Conservation (phyloP, 257 asterid genomes). For the Lavandula angustifolia region DNA sequence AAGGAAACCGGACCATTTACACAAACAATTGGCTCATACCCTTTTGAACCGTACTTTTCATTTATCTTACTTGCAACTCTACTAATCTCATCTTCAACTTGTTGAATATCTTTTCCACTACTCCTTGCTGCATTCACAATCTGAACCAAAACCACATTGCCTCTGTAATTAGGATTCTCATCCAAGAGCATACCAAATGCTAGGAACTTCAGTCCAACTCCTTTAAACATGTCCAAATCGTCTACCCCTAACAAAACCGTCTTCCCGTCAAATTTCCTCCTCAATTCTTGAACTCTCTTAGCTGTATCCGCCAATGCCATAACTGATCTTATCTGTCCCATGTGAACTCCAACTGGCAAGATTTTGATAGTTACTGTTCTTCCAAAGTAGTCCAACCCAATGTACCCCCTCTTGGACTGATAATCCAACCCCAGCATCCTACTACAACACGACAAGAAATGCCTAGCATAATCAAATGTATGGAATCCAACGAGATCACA, state of each 20-base stretch:
- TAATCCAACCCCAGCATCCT: conserved; percentile 92
- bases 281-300: conserved; percentile 46
- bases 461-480: conserved; percentile 96
- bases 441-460: conserved; percentile 87
- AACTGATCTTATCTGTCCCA: conserved; percentile 54
- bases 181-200: conserved; percentile 67
- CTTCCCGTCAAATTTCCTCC: conserved; percentile 46
- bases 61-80: conserved; percentile 56
- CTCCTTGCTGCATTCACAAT: conserved; percentile 78
- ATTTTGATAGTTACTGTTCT: conserved; percentile 80
- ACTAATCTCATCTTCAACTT: conserved; percentile 61
- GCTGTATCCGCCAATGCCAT: conserved; percentile 51
- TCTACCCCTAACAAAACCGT: conserved; percentile 74
- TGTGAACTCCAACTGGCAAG: conserved; percentile 77
- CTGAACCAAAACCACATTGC: conserved; percentile 72
- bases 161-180: conserved; percentile 49
- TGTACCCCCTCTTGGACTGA: conserved; percentile 84
- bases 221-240: conserved; percentile 90
- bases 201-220: conserved; percentile 68
- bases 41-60: conserved; percentile 43
- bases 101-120: conserved; percentile 67
- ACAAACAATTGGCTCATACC: conserved; percentile 73
- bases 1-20: conserved; percentile 62
- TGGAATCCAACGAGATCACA: conserved; percentile 91
- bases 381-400: conserved; percentile 84